Base-by-base conservation (phyloP, 2,329 filamentous ascomycete genomes). In the Fusarium xylarioides region DNA sequence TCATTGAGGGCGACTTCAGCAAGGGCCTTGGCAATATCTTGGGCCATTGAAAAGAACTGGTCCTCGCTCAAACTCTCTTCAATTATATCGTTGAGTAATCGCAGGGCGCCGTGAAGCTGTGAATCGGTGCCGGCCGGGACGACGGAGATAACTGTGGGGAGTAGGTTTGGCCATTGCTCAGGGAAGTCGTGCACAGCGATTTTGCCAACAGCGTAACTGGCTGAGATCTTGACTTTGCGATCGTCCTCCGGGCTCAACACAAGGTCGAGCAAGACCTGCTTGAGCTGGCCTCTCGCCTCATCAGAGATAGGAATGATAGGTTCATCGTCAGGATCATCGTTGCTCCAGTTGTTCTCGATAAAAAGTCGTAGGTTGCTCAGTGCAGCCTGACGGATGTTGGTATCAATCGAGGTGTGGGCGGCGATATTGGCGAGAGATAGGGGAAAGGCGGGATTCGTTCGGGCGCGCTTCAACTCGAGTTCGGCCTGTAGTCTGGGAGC, bases 141-240 rank as follows among this genome's bases (percentile, higher is more conserved):
- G 56, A 95, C 87, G 47, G 89, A 89, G 69, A 99, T 89, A 46
- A 98, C 87, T 38, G 91, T 89, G 28, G 94, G 93, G 35, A 99
- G 90, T 47, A 99, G 89, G 74, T 90, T 89, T n/a, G 95, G 94
- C 96, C 96, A 99, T 78, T 95, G 89, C 68, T 98, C 94, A 59
- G 96, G 96, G 80, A 97, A 98, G 84, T 99, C 96, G 78, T 92
- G 90, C 72, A 91, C 92, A 63, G 96, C 96, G 76, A 99, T 97
- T 85, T 97, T 98, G 85, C 95, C 95, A 70, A 98, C 94, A 10
- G 92, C 89, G 75, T 88, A 90, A 81, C 90, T 91, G 64, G 95
- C 94, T n/a, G 93, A 91, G 63, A 91, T 89, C 85, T 96, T 96
- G 80, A 98, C 91, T 83, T 94, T 97, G 76, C 94, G 90, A 79